Conservation (phyloP, 2,329 filamentous ascomycete species). For the Alternaria brassicicola region DNA sequence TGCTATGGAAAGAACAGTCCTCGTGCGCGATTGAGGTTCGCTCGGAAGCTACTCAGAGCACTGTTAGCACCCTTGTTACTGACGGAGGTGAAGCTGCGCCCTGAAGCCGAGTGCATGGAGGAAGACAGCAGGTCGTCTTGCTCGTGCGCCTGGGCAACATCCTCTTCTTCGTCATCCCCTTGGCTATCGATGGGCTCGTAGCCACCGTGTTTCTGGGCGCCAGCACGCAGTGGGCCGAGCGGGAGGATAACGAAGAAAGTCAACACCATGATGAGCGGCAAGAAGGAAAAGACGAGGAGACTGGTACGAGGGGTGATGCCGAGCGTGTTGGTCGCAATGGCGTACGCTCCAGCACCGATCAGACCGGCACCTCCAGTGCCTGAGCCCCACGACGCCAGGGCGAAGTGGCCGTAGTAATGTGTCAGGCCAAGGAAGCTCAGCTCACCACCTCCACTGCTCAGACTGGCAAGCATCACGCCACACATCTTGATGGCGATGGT, state of each 20-base stretch:
- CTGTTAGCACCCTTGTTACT: constrained; percentile 17
- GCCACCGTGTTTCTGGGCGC: constrained; percentile 50
- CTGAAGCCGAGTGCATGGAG: constrained; percentile 41
- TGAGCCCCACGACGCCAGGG: constrained; percentile 88
- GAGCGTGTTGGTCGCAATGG: constrained; percentile 80
- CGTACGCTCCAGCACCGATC: constrained; percentile 85
- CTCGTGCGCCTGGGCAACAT: constrained; percentile 24
- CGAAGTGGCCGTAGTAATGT: constrained; percentile 88
- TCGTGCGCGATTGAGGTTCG: constrained; percentile 68
- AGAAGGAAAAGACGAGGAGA: constrained; percentile 75
- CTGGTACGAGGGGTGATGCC: constrained; percentile 75
- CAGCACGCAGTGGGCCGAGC: constrained; percentile 64
- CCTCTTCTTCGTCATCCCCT: constrained; percentile 30
- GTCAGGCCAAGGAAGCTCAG: constrained; percentile 89
- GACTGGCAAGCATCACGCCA: constrained; percentile 82
- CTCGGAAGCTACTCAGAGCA: constrained; percentile 47
- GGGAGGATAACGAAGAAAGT: constrained; percentile 88
- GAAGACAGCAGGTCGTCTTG: constrained; percentile 46
- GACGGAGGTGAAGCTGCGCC: constrained; percentile 31
- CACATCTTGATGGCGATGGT: constrained; percentile 77
- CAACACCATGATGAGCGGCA: constrained; percentile 81
- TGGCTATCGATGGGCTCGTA: constrained; percentile 62
- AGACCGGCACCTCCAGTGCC: constrained; percentile 90
- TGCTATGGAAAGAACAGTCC: constrained; percentile 75
- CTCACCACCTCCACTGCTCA: constrained; percentile 87